Conservation (phyloP, 805 yeast genomes). For the Metschnikowia similis region DNA sequence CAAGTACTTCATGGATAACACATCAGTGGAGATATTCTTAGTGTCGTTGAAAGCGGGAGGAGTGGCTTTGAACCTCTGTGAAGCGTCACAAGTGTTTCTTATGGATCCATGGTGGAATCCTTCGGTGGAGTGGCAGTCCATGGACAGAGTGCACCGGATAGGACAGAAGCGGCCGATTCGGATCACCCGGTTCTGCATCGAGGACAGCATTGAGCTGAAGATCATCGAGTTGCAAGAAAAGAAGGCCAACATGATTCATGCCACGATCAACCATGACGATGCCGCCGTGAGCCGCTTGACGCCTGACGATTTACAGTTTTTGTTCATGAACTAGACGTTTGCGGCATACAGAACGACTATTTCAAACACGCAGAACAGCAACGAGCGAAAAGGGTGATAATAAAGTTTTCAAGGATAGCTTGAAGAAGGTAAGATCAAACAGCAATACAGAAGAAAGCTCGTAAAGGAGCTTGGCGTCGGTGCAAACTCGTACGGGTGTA, state of each 20-base stretch:
- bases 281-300: slow-evolving; percentile 85
- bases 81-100: slow-evolving; percentile 93
- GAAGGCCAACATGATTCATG: slow-evolving; percentile 97
- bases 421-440: too few relatives aligned
- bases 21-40: slow-evolving; percentile 86
- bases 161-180: slow-evolving; percentile 94
- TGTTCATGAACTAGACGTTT: slow-evolving; percentile 65
- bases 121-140: slow-evolving; percentile 96
- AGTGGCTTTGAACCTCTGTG: slow-evolving; percentile 93
- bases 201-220: slow-evolving; percentile 94
- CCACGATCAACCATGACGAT: slow-evolving; percentile 90
- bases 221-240: slow-evolving; percentile 95
- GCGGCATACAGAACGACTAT: too few relatives aligned
- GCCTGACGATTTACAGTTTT: slow-evolving; percentile 91
- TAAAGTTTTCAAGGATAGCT: background rate
- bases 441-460: too few relatives aligned
- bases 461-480: too few relatives aligned
- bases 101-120: slow-evolving; percentile 99
- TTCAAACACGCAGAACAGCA: too few relatives aligned
- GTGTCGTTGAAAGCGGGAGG: slow-evolving; percentile 98
- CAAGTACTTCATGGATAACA: slow-evolving; percentile 85
- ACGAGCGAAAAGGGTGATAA: too few relatives aligned
- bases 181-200: slow-evolving; percentile 88
- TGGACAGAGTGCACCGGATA: slow-evolving; percentile 96
- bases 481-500: background rate